Evolutionary conservation across 2,329 filamentous ascomycete species (phyloP).

Genomic region (Colletotrichum chrysophilum): DNA sequence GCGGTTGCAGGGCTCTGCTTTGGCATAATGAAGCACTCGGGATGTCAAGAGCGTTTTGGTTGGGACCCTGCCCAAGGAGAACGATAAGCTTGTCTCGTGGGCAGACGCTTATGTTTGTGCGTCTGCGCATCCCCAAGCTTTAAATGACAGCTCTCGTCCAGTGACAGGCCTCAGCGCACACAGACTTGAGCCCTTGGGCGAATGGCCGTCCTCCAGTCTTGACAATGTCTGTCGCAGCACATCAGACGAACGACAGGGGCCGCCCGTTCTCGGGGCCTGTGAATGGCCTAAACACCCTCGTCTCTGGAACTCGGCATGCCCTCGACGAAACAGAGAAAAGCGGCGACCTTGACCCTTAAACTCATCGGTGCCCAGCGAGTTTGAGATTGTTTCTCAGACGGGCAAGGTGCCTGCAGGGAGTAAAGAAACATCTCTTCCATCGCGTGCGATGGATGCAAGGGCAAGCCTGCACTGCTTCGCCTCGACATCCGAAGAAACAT

Average conservation of each 20-base stretch:
- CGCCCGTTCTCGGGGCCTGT: slow-evolving; percentile 12
- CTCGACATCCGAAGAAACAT: not conserved
- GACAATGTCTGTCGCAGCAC: slow-evolving; percentile 20
- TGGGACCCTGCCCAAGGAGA: not conserved
- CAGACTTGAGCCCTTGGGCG: slow-evolving; percentile 2
- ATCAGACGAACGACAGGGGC: slow-evolving; percentile 22
- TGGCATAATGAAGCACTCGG: slow-evolving; percentile 19
- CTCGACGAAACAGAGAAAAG: slow-evolving; percentile 17
- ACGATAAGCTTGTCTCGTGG: slow-evolving; percentile 14
- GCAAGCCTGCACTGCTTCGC: slow-evolving; percentile 4
- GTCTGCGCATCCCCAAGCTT: slow-evolving; percentile 2
- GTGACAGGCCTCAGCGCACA: slow-evolving; percentile 8
- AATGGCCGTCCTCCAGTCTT: slow-evolving; percentile 4
- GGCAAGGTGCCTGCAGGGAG: slow-evolving; percentile 15
- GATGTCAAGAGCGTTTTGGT: slow-evolving; percentile 22
- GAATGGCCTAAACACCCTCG: slow-evolving; percentile 20
- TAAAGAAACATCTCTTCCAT: slow-evolving; percentile 15
- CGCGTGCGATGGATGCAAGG: slow-evolving; percentile 17
- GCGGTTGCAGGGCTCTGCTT: slow-evolving; percentile 7
- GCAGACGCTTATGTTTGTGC: slow-evolving; percentile 3
- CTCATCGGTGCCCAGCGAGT: not conserved
- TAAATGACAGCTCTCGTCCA: slow-evolving; percentile 12
- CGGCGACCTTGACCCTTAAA: not conserved
- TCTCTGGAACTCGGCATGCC: slow-evolving; percentile 8
- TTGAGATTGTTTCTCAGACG: slow-evolving; percentile 14